Percentiles rank a stretch among this genome's conserved stretches.
Conservation (phyloP, 108 stramenopile species). For the Nitzschia sp. region DNA sequence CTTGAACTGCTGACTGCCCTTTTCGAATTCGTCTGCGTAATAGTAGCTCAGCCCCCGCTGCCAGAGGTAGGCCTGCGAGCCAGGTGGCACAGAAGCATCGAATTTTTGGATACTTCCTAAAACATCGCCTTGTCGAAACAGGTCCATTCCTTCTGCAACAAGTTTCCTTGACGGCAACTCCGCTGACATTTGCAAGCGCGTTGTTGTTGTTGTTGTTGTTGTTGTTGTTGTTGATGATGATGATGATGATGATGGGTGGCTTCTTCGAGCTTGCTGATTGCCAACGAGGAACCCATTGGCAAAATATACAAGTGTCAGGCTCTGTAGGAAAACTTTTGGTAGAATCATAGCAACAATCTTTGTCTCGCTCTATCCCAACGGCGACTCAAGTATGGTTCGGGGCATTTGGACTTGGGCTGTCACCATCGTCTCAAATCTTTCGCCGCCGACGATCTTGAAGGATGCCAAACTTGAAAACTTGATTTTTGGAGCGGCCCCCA, state of each 20-base stretch:
- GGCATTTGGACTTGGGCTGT: too few species aligned
- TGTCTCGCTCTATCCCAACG: too few species aligned
- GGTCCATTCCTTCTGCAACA: conserved; percentile 58
- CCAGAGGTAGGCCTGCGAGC: conserved; percentile 62
- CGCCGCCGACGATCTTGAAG: too few species aligned
- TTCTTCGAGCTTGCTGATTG: background rate
- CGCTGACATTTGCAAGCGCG: background rate
- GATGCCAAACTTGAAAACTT: too few species aligned
- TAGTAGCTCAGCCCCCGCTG: conserved; percentile 76
- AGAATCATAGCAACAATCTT: too few species aligned
- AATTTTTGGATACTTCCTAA: conserved; percentile 47
- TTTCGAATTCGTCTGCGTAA: conserved; percentile 60
- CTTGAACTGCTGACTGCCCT: conserved; percentile 36
- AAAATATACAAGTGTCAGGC: background rate
- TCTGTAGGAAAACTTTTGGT: background rate
- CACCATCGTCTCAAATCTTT: too few species aligned
- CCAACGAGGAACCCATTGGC: background rate
- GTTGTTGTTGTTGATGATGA: too few species aligned
- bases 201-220: background rate
- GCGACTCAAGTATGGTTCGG: too few species aligned
- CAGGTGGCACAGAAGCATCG: conserved; percentile 26
- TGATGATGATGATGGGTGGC: too few species aligned
- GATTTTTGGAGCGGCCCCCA: too few species aligned
- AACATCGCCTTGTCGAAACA: conserved; percentile 55
- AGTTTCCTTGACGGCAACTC: conserved; percentile 40